A percentile compares a stretch with the other conserved stretches of the same genome.
These are phyloP conservation scores for Picochlorum sp. DNA, from an alignment of 139 green algal species.

Conservation along the genomic window DNA sequence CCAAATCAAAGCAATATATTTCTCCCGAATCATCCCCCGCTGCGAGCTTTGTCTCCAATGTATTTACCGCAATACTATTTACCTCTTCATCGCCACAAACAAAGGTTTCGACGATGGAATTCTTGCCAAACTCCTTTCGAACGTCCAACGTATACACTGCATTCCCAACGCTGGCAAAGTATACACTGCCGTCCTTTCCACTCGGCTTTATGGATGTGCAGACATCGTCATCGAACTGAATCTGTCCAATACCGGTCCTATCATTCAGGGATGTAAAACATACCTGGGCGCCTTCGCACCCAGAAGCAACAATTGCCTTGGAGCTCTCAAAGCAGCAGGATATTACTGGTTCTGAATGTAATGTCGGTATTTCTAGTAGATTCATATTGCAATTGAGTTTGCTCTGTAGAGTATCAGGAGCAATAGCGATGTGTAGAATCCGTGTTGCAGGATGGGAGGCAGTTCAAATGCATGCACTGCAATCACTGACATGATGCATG, in stretches of 20 bases:
- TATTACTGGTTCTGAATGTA: background rate
- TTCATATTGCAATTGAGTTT: background rate
- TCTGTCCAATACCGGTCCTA: too few relatives aligned
- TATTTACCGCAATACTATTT: constrained; percentile 36
- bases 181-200: background rate
- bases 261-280: too few relatives aligned
- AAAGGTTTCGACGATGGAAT: constrained; percentile 17
- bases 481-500: too few relatives aligned
- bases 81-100: constrained; percentile 34
- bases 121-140: constrained; percentile 3
- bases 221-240: constrained; percentile 3
- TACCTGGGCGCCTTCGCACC: too few relatives aligned
- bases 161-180: constrained; percentile 7
- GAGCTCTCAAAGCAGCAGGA: background rate
- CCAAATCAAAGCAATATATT: constrained; percentile 37
- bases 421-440: background rate
- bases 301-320: background rate
- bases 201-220: constrained; percentile 11
- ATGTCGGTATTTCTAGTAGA: constrained; percentile 1
- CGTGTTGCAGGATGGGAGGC: background rate
- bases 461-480: background rate
- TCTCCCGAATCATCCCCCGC: constrained; percentile 46
- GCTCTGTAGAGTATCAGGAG: too few relatives aligned
- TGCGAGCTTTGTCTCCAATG: constrained; percentile 30
- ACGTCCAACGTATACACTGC: constrained; percentile 20